A percentile compares a stretch with the other conserved stretches of the same genome.
These are phyloP conservation scores for Gastrolobium villosum DNA, from an alignment of 306 rosid genomes.

Conservation along the genomic window DNA sequence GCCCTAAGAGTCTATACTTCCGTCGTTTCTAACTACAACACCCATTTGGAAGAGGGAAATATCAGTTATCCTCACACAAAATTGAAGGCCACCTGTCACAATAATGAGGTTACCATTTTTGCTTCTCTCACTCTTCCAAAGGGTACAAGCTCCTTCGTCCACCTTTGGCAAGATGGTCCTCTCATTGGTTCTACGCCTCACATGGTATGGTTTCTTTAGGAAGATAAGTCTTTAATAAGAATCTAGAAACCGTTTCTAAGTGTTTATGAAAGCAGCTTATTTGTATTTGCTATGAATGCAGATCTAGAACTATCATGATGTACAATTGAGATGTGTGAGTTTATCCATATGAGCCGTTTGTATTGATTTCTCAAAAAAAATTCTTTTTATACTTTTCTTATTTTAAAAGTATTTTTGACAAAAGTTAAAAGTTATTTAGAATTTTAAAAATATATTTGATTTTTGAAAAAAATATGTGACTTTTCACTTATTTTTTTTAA, in stretches of 20 bases:
- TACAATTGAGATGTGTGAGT: no score
- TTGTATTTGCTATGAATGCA: background rate
- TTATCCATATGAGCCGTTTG: no score
- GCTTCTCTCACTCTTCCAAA: slow-evolving; percentile 55
- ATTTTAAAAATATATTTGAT: no score
- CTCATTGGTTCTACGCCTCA: slow-evolving; percentile 36
- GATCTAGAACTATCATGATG: background rate
- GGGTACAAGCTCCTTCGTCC: slow-evolving; percentile 44
- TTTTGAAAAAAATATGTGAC: no score
- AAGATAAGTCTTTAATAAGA: background rate
- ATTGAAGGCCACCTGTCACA: slow-evolving; percentile 38
- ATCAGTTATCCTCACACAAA: slow-evolving; percentile 28
- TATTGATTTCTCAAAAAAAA: no score
- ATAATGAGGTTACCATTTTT: slow-evolving; percentile 54
- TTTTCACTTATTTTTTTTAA: no score
- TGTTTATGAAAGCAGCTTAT: background rate
- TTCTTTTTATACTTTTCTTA: no score
- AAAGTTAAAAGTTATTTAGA: no score
- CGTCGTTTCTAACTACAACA: background rate
- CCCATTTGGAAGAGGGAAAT: slow-evolving; percentile 43
- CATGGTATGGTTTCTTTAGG: background rate
- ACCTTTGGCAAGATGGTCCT: slow-evolving; percentile 74
- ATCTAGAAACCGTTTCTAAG: background rate
- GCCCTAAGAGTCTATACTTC: slow-evolving; percentile 33
- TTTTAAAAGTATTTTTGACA: no score